phyloP scores from a whole-genome alignment of 2,329 filamentous ascomycete genomes.

The Tolypocladium guangdongense region DNA sequence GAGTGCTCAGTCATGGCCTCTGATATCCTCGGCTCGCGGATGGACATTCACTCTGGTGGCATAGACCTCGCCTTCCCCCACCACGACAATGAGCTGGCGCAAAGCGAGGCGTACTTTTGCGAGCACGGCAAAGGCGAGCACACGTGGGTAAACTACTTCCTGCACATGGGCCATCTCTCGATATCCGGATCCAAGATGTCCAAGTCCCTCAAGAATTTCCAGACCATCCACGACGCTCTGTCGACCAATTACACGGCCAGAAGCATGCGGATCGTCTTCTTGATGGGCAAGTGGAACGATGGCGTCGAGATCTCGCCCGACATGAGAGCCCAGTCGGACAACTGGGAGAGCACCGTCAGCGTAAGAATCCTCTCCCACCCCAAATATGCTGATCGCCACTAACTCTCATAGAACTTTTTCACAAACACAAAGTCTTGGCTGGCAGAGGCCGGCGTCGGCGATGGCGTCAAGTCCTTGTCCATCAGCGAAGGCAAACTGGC shows the following conservation, averaged over 20 bases:
- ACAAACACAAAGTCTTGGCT: constrained; percentile 44
- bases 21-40: constrained; percentile 68
- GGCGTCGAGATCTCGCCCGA: constrained; percentile 84
- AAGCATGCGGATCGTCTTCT: constrained; percentile 72
- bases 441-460: constrained; percentile 28
- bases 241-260: constrained; percentile 60
- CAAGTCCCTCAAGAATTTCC: constrained; percentile 92
- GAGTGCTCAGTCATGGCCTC: constrained; percentile 96
- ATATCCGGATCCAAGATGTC: constrained; percentile 94
- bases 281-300: constrained; percentile 83
- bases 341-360: constrained; percentile 72
- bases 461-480: constrained; percentile 26
- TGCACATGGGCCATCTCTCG: constrained; percentile 82
- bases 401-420: constrained; percentile 41
- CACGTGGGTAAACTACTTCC: constrained; percentile 91
- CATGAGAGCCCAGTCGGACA: constrained; percentile 60
- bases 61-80: constrained; percentile 88
- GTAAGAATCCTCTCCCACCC: constrained; percentile 21
- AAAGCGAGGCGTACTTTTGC: constrained; percentile 77
- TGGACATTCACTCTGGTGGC: constrained; percentile 90
- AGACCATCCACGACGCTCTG: constrained; percentile 79
- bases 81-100: constrained; percentile 85
- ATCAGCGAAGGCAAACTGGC: constrained; percentile 20
- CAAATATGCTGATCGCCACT: constrained; percentile 2
- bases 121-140: constrained; percentile 38